Conservation (phyloP, 2,329 filamentous ascomycete species). For the Fusarium subtropicale region DNA sequence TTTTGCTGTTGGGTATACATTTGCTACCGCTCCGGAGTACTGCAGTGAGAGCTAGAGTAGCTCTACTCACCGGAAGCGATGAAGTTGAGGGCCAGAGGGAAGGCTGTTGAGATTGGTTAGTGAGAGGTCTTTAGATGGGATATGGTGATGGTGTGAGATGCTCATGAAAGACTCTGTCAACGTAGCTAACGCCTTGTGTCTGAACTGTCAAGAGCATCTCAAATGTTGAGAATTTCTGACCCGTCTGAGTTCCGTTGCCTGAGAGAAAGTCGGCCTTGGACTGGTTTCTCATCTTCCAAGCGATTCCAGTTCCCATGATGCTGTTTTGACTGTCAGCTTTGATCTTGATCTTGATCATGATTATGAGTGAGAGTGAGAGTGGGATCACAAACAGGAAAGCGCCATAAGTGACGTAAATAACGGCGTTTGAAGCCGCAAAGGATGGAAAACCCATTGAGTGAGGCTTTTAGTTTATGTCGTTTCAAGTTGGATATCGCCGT, state of each 20-base stretch:
- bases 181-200: neutral
- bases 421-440: constrained; percentile 80
- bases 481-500: neutral
- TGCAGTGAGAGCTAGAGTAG: constrained; percentile 42
- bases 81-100: constrained; percentile 88
- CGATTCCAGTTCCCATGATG: constrained; percentile 73
- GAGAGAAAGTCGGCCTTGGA: constrained; percentile 78
- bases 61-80: constrained; percentile 89
- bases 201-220: constrained; percentile 12
- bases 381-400: constrained; percentile 73
- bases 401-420: constrained; percentile 84
- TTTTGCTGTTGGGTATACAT: constrained; percentile 34
- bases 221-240: constrained; percentile 61
- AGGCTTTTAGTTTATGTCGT: neutral
- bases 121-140: neutral
- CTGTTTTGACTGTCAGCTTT: constrained; percentile 36
- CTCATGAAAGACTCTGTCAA: neutral
- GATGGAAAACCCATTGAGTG: constrained; percentile 78
- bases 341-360: neutral
- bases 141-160: neutral
- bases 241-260: constrained; percentile 84
- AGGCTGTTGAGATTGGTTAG: constrained; percentile 64
- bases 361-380: neutral
- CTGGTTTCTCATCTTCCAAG: constrained; percentile 71
- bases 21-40: constrained; percentile 72